These are phyloP conservation scores for Acorus gramineus DNA, from an alignment of 106 monocot genomes.

Conservation along the genomic window DNA sequence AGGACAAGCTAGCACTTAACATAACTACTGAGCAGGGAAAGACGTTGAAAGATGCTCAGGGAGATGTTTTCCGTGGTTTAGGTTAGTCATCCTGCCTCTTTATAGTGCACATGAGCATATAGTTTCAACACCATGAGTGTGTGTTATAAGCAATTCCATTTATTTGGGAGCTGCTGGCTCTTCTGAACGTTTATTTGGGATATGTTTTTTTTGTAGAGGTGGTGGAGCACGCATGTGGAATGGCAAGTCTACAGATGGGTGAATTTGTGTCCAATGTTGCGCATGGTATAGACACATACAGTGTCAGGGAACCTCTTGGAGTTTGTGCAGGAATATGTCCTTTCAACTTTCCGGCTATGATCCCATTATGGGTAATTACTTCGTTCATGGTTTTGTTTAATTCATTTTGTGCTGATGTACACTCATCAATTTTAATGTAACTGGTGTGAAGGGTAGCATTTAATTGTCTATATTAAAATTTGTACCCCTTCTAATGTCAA, in stretches of 20 bases:
- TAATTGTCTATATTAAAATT: no score
- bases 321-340: constrained; percentile 98
- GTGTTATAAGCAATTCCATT: neutral
- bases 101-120: neutral
- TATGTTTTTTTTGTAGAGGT: constrained; percentile 57
- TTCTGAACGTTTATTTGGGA: neutral
- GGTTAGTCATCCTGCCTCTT: constrained; percentile 25
- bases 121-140: neutral
- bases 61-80: constrained; percentile 96
- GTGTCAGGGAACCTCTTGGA: constrained; percentile 91
- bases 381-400: no score
- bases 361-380: constrained; percentile 80
- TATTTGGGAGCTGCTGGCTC: neutral
- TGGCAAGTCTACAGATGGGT: constrained; percentile 94
- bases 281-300: constrained; percentile 81
- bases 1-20: constrained; percentile 92
- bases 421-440: no score
- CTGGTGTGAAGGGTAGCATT: no score
- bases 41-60: constrained; percentile 81
- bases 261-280: constrained; percentile 88
- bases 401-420: no score
- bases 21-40: constrained; percentile 96
- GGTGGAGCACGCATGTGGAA: constrained; percentile 99
- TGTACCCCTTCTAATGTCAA: no score
- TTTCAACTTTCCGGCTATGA: constrained; percentile 99